Base-by-base conservation (phyloP, 306 rosid species). In the Hippophae rhamnoides region DNA sequence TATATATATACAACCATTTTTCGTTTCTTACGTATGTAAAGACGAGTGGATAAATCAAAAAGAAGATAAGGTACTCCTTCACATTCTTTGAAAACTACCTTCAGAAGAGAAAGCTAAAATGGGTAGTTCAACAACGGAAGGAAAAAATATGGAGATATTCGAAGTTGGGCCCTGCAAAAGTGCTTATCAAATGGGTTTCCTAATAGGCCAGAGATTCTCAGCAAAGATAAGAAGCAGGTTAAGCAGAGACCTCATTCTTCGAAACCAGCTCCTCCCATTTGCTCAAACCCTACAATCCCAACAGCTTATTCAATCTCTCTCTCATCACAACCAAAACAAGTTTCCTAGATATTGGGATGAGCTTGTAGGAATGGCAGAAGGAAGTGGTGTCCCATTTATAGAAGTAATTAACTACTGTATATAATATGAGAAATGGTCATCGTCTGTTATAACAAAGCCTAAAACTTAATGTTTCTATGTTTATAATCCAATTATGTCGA, bases 341-440 rank as follows among this genome's bases (percentile, higher is more conserved):
- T 90, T 76, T 67, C 95, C 92, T 3, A 51, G 13, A 3, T 84
- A 79, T 45, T 87, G 95, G 90, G 94, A 87, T 47, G 92, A 87
- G 67, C 80, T 85, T 0, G 12, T 77, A 41, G 97, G 97, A 5
- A 73, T 74, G 53, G 81, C 95, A 60, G 72, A 63, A 41, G 97
- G 95, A 69, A 82, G 94, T 47, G 81, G 77, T 3, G 86, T 81
- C 9, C 84, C 85, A 62, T 58, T 84, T 70, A 94, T 82, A 70
- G 74, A 87, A 61, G 97, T 90, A 74, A 80, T 31, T 31, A 4
- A 31, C 38, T 31, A 2, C 38, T 31, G 4, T 2, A 31, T 31
- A 4, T 31, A 18, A 18, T 18, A 18, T 18, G 23, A 18, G 23
- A 18, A 18, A 18, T 18, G 23, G 23, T 18, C 23, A 18, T 18